These are phyloP conservation scores for Leccinum olivaceopallidum DNA, from an alignment of 768 basidiomycete species.

Conservation along the genomic window DNA sequence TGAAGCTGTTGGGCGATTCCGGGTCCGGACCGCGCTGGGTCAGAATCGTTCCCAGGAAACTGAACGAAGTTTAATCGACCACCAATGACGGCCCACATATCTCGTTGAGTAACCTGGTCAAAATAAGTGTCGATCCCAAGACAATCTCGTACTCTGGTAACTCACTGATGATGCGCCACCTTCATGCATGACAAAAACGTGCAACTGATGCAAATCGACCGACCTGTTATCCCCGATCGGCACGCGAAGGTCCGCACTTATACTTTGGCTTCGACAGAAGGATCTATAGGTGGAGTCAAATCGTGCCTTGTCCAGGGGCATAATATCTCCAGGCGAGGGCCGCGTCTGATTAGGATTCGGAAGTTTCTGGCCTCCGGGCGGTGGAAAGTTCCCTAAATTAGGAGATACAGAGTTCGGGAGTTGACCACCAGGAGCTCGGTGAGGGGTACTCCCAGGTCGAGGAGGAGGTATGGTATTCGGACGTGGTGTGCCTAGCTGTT, in stretches of 20 bases:
- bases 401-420: constrained; percentile 37
- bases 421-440: constrained; percentile 34
- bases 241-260: constrained; percentile 42
- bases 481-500: constrained; percentile 35
- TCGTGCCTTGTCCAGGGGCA: constrained; percentile 48
- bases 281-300: constrained; percentile 55
- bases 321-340: constrained; percentile 12
- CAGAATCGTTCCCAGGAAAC: constrained; percentile 59
- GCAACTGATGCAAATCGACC: constrained; percentile 63
- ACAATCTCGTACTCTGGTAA: constrained; percentile 8
- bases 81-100: constrained; percentile 65
- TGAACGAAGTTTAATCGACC: constrained; percentile 66
- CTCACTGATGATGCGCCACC: constrained; percentile 53
- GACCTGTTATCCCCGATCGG: constrained; percentile 51
- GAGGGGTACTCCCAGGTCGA: constrained; percentile 40
- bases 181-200: constrained; percentile 57
- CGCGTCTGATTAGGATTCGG: constrained; percentile 23
- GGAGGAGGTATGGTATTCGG: constrained; percentile 37
- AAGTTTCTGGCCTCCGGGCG: constrained; percentile 24
- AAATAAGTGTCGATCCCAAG: constrained; percentile 9
- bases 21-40: constrained; percentile 64
- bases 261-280: constrained; percentile 44
- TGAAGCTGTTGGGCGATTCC: constrained; percentile 59
- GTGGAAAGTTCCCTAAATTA: constrained; percentile 29
- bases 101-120: constrained; percentile 52